Conservation (phyloP, 108 stramenopile species). For the Pseudonitzschia multiseries region DNA sequence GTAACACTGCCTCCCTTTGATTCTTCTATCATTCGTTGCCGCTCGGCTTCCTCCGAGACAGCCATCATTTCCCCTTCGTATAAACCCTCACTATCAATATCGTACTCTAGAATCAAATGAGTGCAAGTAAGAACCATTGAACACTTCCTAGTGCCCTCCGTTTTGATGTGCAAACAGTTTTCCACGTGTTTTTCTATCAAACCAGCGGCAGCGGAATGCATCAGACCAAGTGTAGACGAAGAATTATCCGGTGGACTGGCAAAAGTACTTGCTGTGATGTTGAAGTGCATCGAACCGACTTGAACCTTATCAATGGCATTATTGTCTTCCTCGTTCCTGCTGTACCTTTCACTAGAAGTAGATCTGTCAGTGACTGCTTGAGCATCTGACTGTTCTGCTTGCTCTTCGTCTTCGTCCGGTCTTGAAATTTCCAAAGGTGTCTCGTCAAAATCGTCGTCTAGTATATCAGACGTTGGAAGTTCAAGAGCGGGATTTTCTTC, state of each 20-base stretch:
- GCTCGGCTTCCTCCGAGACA: slow-evolving; percentile 55
- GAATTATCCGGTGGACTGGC: slow-evolving; percentile 58
- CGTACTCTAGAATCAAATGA: slow-evolving; percentile 88
- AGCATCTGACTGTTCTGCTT: not conserved
- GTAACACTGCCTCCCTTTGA: slow-evolving; percentile 25
- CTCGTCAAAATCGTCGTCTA: slow-evolving; percentile 40
- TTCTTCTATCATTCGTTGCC: slow-evolving; percentile 50
- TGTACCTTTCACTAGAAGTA: slow-evolving; percentile 2
- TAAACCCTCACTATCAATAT: slow-evolving; percentile 64
- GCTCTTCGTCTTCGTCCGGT: slow-evolving; percentile 17
- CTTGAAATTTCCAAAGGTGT: slow-evolving; percentile 29
- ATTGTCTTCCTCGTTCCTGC: slow-evolving; percentile 19
- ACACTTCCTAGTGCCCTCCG: slow-evolving; percentile 79
- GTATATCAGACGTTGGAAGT: slow-evolving; percentile 9
- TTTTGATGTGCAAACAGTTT: slow-evolving; percentile 76
- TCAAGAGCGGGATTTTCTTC: slow-evolving; percentile 42
- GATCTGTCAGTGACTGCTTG: slow-evolving; percentile 8
- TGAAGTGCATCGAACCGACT: slow-evolving; percentile 35
- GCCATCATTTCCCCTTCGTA: slow-evolving; percentile 81
- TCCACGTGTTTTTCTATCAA: slow-evolving; percentile 79
- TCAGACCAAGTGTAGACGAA: slow-evolving; percentile 54
- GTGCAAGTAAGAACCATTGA: slow-evolving; percentile 72
- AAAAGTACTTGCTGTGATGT: slow-evolving; percentile 50
- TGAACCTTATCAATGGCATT: slow-evolving; percentile 25
- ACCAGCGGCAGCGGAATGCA: slow-evolving; percentile 75